A percentile compares a stretch with the other conserved stretches of the same genome.
phyloP scores from a whole-genome alignment of 2,329 filamentous ascomycete genomes.

The Ophiostoma triangulosporum region DNA sequence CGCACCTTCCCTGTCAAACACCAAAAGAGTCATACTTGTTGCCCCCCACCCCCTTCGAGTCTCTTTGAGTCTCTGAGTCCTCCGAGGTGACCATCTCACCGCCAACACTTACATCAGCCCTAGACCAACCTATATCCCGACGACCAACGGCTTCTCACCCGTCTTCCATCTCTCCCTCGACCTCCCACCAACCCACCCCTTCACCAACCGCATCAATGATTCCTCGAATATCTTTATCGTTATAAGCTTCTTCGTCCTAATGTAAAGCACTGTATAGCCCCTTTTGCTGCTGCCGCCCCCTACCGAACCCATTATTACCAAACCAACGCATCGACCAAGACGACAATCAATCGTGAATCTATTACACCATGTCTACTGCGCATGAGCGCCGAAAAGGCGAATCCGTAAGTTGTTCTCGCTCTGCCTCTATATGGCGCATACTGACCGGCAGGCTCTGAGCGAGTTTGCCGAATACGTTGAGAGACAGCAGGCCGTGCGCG shows the following conservation, averaged over 20 bases:
- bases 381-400: constrained; percentile 81
- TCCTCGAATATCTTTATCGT: constrained; percentile 16
- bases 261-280: neutral
- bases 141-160: neutral
- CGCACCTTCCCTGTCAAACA: neutral
- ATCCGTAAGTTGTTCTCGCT: constrained; percentile 40
- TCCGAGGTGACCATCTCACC: neutral
- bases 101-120: neutral
- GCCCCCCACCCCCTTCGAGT: neutral
- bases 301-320: neutral
- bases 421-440: neutral
- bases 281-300: neutral
- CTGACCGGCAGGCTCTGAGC: constrained; percentile 51
- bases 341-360: neutral
- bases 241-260: neutral
- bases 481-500: constrained; percentile 70
- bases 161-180: neutral
- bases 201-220: constrained; percentile 17
- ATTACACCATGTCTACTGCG: constrained; percentile 35
- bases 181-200: neutral
- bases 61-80: neutral
- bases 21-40: neutral
- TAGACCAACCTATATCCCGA: neutral
- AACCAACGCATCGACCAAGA: neutral
- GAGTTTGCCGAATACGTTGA: constrained; percentile 98